A percentile compares a stretch with the other conserved stretches of the same genome.
Conservation (phyloP, 192 early-diverging fungal species). For the Coemansia sp. region DNA sequence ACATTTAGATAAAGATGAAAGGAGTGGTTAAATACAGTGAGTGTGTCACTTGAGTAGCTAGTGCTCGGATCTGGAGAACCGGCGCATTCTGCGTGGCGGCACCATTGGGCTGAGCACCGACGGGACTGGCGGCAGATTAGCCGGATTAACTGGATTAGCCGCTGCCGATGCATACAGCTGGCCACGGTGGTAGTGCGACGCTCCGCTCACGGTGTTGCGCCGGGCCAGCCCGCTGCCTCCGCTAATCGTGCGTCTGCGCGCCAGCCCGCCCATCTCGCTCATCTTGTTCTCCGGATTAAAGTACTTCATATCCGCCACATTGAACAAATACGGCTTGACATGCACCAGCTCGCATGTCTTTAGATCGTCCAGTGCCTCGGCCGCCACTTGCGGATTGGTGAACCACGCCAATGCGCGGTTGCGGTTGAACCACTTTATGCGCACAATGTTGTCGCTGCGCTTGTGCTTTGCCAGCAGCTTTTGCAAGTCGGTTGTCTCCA, state of each 20-base stretch:
- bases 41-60: slow-evolving; percentile 1
- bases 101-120: slow-evolving; percentile 23
- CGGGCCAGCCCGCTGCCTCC: slow-evolving; percentile 47
- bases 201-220: slow-evolving; percentile 57
- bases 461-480: slow-evolving; percentile 46
- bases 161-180: slow-evolving; percentile 34
- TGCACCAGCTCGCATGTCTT: slow-evolving; percentile 48
- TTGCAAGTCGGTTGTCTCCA: slow-evolving; percentile 53
- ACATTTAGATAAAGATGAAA: neutral
- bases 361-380: slow-evolving; percentile 47
- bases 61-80: slow-evolving; percentile 26
- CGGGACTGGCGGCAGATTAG: slow-evolving; percentile 31
- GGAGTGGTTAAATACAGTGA: neutral
- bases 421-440: slow-evolving; percentile 58
- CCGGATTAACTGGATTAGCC: slow-evolving; percentile 15
- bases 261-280: slow-evolving; percentile 36
- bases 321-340: slow-evolving; percentile 49
- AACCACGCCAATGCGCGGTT: slow-evolving; percentile 56
- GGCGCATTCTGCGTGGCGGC: slow-evolving; percentile 34
- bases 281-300: slow-evolving; percentile 49
- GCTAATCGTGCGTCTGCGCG: slow-evolving; percentile 53
- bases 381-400: slow-evolving; percentile 40
- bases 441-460: slow-evolving; percentile 54
- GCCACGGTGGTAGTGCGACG: slow-evolving; percentile 55
- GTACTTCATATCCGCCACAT: slow-evolving; percentile 49